Conservation (phyloP, 345 rosid species). For the Streptanthus diversifolius region DNA sequence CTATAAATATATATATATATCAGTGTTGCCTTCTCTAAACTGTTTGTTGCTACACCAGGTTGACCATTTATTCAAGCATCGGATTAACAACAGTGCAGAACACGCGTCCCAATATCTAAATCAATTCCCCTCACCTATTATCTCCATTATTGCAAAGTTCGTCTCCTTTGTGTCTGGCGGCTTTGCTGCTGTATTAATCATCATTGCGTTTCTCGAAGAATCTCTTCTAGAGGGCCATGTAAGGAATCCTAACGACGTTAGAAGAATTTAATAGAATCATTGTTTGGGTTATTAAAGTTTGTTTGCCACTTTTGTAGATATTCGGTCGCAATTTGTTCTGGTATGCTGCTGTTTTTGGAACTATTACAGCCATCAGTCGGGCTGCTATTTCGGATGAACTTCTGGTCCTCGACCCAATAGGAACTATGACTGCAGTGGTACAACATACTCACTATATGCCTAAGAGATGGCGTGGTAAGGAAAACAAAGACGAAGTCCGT, state of each 20-base stretch:
- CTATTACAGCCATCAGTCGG: constrained; percentile 95
- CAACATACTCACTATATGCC: constrained; percentile 97
- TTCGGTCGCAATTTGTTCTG: constrained; percentile 94
- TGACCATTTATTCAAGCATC: constrained; percentile 97
- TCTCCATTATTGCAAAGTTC: constrained; percentile 86
- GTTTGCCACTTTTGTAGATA: constrained; percentile 54
- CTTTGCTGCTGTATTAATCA: constrained; percentile 89
- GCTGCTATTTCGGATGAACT: constrained; percentile 87
- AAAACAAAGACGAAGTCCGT: constrained; percentile 71
- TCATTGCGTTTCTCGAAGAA: constrained; percentile 97
- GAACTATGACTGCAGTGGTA: constrained; percentile 81
- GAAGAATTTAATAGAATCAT: neutral
- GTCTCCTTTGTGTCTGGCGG: constrained; percentile 97
- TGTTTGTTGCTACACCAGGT: constrained; percentile 49
- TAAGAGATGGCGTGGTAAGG: constrained; percentile 93
- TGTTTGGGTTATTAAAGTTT: constrained; percentile 13
- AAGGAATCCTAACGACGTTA: constrained; percentile 13
- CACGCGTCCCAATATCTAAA: constrained; percentile 85
- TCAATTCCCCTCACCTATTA: constrained; percentile 90
- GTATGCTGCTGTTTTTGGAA: constrained; percentile 98
- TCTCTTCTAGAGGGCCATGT: constrained; percentile 98
- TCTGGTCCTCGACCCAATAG: constrained; percentile 87
- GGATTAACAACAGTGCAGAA: constrained; percentile 77
- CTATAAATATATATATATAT: neutral
- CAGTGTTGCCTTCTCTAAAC: constrained; percentile 6